Evolutionary conservation across 1,139 yeast species (phyloP), one percentile per base, ranked within the genome.

Genomic region (Hyphopichia wangnamkhiaoensis): DNA sequence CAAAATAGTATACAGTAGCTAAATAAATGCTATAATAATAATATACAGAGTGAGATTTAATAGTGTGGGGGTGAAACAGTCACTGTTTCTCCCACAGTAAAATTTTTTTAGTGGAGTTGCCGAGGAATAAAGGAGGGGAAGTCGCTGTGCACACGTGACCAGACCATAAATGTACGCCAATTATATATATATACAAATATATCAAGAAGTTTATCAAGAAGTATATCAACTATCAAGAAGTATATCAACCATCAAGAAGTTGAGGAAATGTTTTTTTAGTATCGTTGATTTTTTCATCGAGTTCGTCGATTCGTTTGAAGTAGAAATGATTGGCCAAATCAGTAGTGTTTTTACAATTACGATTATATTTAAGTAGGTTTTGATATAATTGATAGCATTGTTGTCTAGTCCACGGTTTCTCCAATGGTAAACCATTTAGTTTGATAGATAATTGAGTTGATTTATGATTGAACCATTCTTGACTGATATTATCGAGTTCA

Each of bases 241-340:
- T 21, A 21, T 7, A 7, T 21, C 24, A 21, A 14, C 30, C 30
- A 12, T 29, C 31, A 19, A 29, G 13, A 10, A 8, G 10, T n/a
- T 13, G 6, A 12, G 29, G 30, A 30, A 54, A 54, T 15, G 46
- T 43, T 5, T 35, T 21, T 32, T 47, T 52, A n/a, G 41, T 37
- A 4, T 30, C 26, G 2, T 41, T 46, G 4, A 54, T 47, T 2
- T 35, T 38, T 7, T 30, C 23, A 29, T 52, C 49, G 24, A 56
- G 39, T 32, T 54, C 56, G 9, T 47, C 50, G 4, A 56, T 41
- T 30, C 59, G 38, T 12, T 31, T 30, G 26, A 42, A 54, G 43
- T 55, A 55, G n/a, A 44, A 46, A 8, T 31, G 28, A 38, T 56
- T 53, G 18, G 61, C 61, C 43, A 56, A 45, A 15, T 52, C 55